phyloP scores from a whole-genome alignment of 108 stramenopile genomes.

The Fragilariopsis cylindrus region DNA sequence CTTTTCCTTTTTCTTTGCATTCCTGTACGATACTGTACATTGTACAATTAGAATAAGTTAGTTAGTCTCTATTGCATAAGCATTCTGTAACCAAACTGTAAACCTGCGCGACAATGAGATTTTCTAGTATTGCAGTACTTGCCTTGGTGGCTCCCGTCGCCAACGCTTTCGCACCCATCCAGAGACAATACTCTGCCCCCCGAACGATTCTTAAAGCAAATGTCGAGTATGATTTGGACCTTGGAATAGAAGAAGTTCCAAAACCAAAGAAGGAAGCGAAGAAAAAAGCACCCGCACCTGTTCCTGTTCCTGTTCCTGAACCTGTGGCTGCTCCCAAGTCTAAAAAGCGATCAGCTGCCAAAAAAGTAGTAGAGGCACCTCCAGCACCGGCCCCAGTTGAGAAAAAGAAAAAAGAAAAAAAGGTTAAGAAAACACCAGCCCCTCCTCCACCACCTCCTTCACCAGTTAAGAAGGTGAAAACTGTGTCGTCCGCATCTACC shows the following conservation, averaged over 20 bases:
- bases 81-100: background rate
- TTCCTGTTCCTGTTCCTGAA: slow-evolving; percentile 10
- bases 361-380: slow-evolving; percentile 32
- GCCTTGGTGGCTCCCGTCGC: slow-evolving; percentile 54
- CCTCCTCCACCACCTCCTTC: slow-evolving; percentile 21
- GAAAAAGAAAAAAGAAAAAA: slow-evolving; percentile 31
- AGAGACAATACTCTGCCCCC: slow-evolving; percentile 34
- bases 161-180: slow-evolving; percentile 48
- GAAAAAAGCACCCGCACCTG: slow-evolving; percentile 29
- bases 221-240: slow-evolving; percentile 11
- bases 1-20: too few species aligned
- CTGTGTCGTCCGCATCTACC: slow-evolving; percentile 26
- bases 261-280: slow-evolving; percentile 33
- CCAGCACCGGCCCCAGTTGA: slow-evolving; percentile 38
- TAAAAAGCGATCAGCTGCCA: slow-evolving; percentile 25
- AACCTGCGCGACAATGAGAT: slow-evolving; percentile 62
- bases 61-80: too few species aligned
- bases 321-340: background rate
- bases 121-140: slow-evolving; percentile 57
- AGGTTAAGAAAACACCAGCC: slow-evolving; percentile 7
- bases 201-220: background rate
- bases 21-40: too few species aligned
- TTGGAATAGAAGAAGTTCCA: background rate
- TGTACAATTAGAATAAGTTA: too few species aligned
- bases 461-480: slow-evolving; percentile 17